These are phyloP conservation scores for Backusella macrospora DNA, from an alignment of 192 early-diverging fungal genomes.

Conservation along the genomic window DNA sequence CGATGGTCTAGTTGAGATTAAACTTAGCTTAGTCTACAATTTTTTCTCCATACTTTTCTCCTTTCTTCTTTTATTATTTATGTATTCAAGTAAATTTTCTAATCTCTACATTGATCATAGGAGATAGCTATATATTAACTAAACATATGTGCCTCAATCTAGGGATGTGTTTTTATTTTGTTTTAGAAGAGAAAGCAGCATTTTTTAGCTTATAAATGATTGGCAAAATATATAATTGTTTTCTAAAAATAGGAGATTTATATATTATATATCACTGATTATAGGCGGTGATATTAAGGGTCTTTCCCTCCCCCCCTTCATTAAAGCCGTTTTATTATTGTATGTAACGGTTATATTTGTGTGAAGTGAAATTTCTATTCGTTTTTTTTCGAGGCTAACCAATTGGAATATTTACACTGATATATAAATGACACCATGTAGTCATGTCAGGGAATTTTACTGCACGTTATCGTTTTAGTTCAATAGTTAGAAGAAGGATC, in stretches of 20 bases:
- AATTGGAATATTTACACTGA: not conserved
- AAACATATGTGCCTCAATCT: too few species aligned
- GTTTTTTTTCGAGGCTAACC: not conserved
- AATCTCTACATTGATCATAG: too few species aligned
- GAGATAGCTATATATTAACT: too few species aligned
- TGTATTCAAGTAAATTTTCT: too few species aligned
- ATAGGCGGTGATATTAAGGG: not conserved
- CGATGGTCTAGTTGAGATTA: too few species aligned
- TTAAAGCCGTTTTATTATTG: not conserved
- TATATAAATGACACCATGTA: not conserved
- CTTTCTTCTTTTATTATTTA: too few species aligned
- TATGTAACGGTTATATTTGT: too few species aligned
- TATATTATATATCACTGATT: not conserved
- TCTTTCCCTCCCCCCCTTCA: not conserved
- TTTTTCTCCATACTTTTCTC: too few species aligned
- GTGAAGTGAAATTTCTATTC: too few species aligned
- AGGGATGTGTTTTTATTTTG: too few species aligned
- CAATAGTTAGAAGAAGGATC: not conserved
- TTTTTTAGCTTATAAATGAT: not conserved
- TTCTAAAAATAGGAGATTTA: conserved; percentile 11
- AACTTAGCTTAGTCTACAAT: too few species aligned
- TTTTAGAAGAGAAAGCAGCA: too few species aligned
- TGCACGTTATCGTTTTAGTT: not conserved
- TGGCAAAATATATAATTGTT: not conserved
- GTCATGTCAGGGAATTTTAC: not conserved